phyloP scores from a whole-genome alignment of 1,139 yeast species.

The Martiniozyma asiatica region DNA sequence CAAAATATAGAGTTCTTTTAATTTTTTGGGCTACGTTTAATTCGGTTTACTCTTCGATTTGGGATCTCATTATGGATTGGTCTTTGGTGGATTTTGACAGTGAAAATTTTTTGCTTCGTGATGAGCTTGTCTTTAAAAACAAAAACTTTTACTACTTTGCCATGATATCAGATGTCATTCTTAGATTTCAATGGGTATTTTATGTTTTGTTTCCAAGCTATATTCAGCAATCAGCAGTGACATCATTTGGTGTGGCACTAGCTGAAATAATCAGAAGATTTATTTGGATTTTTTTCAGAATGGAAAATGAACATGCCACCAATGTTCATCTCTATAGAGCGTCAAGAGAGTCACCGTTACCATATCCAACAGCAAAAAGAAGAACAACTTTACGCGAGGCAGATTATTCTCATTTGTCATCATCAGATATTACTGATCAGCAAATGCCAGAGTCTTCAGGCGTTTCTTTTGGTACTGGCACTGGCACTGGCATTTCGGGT shows the following conservation, averaged over 20 bases:
- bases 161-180: slow-evolving; percentile 55
- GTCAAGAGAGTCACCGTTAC: slow-evolving; percentile 74
- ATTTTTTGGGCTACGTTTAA: slow-evolving; percentile 67
- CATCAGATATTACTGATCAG: slow-evolving; percentile 8
- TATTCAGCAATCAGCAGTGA: slow-evolving; percentile 82
- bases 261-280: slow-evolving; percentile 76
- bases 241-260: slow-evolving; percentile 71
- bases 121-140: slow-evolving; percentile 50
- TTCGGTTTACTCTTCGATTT: slow-evolving; percentile 54
- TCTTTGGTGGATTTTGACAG: slow-evolving; percentile 64
- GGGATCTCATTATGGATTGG: slow-evolving; percentile 98
- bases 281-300: slow-evolving; percentile 81
- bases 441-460: background rate
- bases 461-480: too few species aligned
- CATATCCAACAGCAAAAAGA: slow-evolving; percentile 40
- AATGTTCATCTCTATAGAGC: slow-evolving; percentile 80
- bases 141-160: slow-evolving; percentile 63
- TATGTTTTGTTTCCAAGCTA: slow-evolving; percentile 62
- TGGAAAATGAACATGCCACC: slow-evolving; percentile 92
- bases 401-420: background rate
- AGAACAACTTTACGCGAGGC: background rate
- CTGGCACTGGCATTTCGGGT: too few species aligned
- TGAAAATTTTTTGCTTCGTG: slow-evolving; percentile 49
- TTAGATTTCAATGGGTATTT: slow-evolving; percentile 87
- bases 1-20: slow-evolving; percentile 40